Conservation (phyloP, 129 eudicot species). For the Arctium minus region DNA sequence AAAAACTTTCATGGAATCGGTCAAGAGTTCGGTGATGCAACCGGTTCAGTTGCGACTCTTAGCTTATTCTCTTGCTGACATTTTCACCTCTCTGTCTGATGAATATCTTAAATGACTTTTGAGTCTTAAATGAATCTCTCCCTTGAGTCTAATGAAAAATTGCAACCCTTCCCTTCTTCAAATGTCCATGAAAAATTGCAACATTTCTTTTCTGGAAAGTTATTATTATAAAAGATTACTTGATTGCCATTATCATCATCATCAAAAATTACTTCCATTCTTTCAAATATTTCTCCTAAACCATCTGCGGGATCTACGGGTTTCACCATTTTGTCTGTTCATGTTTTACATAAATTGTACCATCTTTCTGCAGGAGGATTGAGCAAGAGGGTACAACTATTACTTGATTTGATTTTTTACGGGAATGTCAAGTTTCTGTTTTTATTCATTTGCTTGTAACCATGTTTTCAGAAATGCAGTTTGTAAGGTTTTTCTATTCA, state of each 20-base stretch:
- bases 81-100: neutral
- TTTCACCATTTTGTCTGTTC: neutral
- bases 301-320: neutral
- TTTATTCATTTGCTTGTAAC: too few species aligned
- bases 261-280: too few species aligned
- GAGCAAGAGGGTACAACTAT: too few species aligned
- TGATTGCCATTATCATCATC: neutral
- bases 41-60: too few species aligned
- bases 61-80: conserved; percentile 55
- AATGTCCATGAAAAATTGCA: too few species aligned
- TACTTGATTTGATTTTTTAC: too few species aligned
- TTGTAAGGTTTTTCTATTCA: too few species aligned
- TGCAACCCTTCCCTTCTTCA: too few species aligned
- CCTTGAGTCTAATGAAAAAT: neutral
- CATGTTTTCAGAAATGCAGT: too few species aligned
- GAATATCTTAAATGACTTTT: neutral
- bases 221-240: neutral
- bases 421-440: too few species aligned
- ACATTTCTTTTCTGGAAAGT: neutral
- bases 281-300: neutral
- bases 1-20: conserved; percentile 53
- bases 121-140: neutral
- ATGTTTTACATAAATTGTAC: neutral
- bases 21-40: conserved; percentile 76
- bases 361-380: too few species aligned